phyloP scores from a whole-genome alignment of 1,284 basidiomycete genomes.

The Thecaphora frezii region DNA sequence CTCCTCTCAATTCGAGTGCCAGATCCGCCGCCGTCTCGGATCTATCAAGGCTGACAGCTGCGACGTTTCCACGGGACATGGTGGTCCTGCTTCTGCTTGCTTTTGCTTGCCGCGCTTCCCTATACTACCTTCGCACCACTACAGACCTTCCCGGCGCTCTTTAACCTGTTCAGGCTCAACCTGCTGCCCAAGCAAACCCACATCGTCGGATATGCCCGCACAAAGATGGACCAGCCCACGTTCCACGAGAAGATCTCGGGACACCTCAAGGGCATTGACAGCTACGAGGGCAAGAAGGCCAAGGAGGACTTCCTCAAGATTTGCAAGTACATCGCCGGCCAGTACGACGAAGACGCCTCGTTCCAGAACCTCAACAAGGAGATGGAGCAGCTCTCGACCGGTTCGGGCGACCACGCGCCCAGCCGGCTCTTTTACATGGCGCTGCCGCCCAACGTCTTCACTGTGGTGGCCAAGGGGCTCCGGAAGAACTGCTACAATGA shows the following conservation, averaged over 20 bases:
- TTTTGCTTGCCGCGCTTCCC: neutral
- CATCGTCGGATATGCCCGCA: constrained; percentile 60
- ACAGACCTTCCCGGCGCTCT: constrained; percentile 56
- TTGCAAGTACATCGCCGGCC: constrained; percentile 55
- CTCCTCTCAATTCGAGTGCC: too few species aligned
- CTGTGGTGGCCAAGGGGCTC: constrained; percentile 53
- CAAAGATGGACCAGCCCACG: constrained; percentile 55
- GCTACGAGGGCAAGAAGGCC: constrained; percentile 39
- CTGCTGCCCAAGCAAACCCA: constrained; percentile 48
- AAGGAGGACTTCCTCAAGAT: constrained; percentile 46
- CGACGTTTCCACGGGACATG: too few species aligned
- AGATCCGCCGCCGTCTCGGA: too few species aligned
- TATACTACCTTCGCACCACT: too few species aligned
- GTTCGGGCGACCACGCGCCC: constrained; percentile 25
- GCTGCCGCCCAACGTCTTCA: constrained; percentile 56
- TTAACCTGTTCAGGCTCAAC: constrained; percentile 50
- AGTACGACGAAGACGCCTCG: constrained; percentile 53
- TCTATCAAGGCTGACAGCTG: too few species aligned
- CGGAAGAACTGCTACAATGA: constrained; percentile 54
- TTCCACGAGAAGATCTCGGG: constrained; percentile 53
- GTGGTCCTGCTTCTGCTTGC: too few species aligned
- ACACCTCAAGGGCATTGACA: constrained; percentile 41
- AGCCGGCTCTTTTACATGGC: constrained; percentile 59
- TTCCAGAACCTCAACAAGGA: constrained; percentile 51
- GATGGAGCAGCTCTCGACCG: constrained; percentile 43